Percentiles rank a stretch among this genome's conserved stretches.
These are phyloP conservation scores for Neurospora pannonica DNA, from an alignment of 495 filamentous ascomycete genomes.

Conservation along the genomic window DNA sequence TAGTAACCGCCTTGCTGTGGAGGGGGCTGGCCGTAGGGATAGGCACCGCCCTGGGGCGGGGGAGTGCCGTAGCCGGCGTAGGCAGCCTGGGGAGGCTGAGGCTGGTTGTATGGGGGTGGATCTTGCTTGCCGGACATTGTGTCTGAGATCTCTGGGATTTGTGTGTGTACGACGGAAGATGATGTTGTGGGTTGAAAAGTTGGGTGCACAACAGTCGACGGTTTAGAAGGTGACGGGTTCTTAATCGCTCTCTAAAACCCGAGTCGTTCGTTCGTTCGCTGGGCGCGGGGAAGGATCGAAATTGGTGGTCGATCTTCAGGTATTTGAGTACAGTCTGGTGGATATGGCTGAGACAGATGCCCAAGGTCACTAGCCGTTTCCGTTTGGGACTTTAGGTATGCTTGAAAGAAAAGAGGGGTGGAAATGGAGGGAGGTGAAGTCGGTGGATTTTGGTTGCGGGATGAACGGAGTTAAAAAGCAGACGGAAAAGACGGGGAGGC, in stretches of 20 bases:
- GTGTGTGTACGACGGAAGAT: neutral
- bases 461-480: neutral
- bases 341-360: neutral
- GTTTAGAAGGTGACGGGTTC: neutral
- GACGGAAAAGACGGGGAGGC: neutral
- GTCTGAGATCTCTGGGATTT: neutral
- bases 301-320: neutral
- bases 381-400: neutral
- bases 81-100: conserved; percentile 9
- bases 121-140: conserved; percentile 2
- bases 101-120: neutral
- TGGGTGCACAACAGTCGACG: neutral
- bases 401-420: neutral
- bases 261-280: neutral
- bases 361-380: neutral
- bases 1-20: neutral
- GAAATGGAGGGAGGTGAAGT: neutral
- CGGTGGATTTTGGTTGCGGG: neutral
- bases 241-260: neutral
- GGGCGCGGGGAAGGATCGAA: neutral
- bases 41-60: neutral
- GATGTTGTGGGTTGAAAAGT: neutral
- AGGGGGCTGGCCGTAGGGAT: neutral
- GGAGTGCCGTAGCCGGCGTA: conserved; percentile 6
- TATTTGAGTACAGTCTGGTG: neutral